Percentiles rank a stretch among this genome's conserved stretches.
Conservation (phyloP, 164 flowering plant species). For the Vitis rotundifolia region DNA sequence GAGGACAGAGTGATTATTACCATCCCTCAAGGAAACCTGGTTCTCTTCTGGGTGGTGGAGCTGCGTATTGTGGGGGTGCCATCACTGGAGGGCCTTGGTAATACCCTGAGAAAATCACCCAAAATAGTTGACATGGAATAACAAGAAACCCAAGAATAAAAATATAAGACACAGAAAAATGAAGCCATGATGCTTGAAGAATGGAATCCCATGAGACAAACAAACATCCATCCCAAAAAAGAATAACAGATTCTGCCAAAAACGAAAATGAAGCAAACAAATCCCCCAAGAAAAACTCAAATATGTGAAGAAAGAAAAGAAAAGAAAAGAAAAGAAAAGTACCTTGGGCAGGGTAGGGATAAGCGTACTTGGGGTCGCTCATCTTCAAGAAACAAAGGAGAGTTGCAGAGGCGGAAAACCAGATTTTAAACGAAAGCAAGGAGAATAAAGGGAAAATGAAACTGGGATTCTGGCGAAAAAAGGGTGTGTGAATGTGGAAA, state of each 20-base stretch:
- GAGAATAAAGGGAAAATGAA: background rate
- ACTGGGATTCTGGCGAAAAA: no score
- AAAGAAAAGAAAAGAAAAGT: background rate
- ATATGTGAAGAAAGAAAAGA: background rate
- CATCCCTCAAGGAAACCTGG: constrained; percentile 31
- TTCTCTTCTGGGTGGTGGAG: constrained; percentile 59
- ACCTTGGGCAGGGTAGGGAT: constrained; percentile 72
- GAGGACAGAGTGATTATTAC: constrained; percentile 6
- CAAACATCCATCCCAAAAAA: background rate
- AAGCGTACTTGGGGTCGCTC: constrained; percentile 72
- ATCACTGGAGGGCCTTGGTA: constrained; percentile 78
- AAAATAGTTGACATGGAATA: background rate
- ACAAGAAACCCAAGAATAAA: background rate
- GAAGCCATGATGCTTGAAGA: background rate
- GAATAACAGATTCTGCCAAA: background rate
- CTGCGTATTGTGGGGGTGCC: constrained; percentile 76
- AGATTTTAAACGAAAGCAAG: no score
- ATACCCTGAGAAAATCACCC: constrained; percentile 35
- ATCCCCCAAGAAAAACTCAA: background rate
- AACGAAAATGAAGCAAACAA: no score
- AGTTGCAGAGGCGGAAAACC: background rate
- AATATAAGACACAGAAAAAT: background rate
- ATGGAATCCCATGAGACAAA: background rate
- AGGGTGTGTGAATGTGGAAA: no score
- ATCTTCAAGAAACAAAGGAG: constrained; percentile 10